These are phyloP conservation scores for Trifolium pratense DNA, from an alignment of 306 rosid genomes.

Conservation along the genomic window DNA sequence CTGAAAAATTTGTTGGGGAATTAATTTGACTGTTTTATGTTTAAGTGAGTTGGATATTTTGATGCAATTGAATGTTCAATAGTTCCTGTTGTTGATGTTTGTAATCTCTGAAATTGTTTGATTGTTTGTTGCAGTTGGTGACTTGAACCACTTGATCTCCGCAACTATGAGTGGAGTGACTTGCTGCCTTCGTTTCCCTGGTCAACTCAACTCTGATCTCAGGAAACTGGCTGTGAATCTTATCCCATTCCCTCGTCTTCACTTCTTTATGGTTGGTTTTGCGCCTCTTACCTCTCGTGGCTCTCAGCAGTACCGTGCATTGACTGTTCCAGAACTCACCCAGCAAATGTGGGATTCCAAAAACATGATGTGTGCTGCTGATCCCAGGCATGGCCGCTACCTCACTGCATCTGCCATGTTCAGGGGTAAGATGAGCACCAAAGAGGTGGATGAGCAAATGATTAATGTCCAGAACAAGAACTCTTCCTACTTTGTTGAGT, in stretches of 20 bases:
- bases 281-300: slow-evolving; percentile 68
- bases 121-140: slow-evolving; percentile 57
- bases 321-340: slow-evolving; percentile 64
- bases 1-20: background rate
- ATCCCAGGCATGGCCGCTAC: slow-evolving; percentile 64
- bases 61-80: slow-evolving; percentile 3
- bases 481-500: slow-evolving; percentile 68
- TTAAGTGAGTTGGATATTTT: background rate
- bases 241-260: slow-evolving; percentile 66
- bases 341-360: slow-evolving; percentile 73
- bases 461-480: slow-evolving; percentile 64
- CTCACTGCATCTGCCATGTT: slow-evolving; percentile 66
- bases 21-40: background rate
- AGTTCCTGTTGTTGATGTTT: background rate
- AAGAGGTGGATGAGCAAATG: slow-evolving; percentile 67
- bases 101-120: slow-evolving; percentile 10
- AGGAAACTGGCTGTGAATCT: slow-evolving; percentile 63
- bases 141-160: slow-evolving; percentile 64
- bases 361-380: slow-evolving; percentile 73
- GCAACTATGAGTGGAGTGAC: slow-evolving; percentile 75
- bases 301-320: slow-evolving; percentile 64
- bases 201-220: slow-evolving; percentile 68
- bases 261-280: slow-evolving; percentile 69
- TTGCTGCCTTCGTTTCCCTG: slow-evolving; percentile 67
- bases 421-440: slow-evolving; percentile 70